These are phyloP conservation scores for Neopestalotiopsis sp. DNA, from an alignment of 2,329 filamentous ascomycete genomes.

Conservation along the genomic window DNA sequence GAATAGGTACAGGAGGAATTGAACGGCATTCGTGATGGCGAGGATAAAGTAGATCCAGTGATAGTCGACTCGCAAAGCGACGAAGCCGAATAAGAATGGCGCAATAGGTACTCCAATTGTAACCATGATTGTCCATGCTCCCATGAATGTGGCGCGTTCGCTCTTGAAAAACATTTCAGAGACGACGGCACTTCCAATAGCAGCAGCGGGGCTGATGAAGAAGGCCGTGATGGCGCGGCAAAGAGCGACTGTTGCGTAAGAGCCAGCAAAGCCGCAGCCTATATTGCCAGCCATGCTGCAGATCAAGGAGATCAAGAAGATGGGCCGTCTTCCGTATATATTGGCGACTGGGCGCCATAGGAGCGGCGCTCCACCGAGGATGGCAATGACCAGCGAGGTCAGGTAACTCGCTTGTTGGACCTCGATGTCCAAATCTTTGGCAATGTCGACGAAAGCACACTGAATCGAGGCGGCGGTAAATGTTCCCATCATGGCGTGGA, in stretches of 20 bases:
- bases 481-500: conserved; percentile 62
- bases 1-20: conserved; percentile 62
- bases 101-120: conserved; percentile 35
- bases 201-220: conserved; percentile 60
- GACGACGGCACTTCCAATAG: conserved; percentile 62
- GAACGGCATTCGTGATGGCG: conserved; percentile 61
- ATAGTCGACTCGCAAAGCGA: conserved; percentile 57
- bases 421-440: conserved; percentile 52
- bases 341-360: conserved; percentile 63
- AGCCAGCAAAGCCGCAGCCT: conserved; percentile 56
- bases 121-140: conserved; percentile 55
- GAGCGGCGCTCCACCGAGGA: conserved; percentile 58
- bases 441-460: conserved; percentile 58
- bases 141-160: conserved; percentile 60
- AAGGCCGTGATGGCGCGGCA: conserved; percentile 60
- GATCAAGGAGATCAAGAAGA: conserved; percentile 57
- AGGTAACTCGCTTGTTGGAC: conserved; percentile 58
- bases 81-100: conserved; percentile 47
- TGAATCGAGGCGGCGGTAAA: conserved; percentile 61
- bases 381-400: conserved; percentile 59
- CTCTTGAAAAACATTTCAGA: conserved; percentile 63
- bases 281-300: conserved; percentile 56
- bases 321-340: conserved; percentile 58
- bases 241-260: conserved; percentile 54
- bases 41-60: conserved; percentile 66